Conservation (phyloP, 306 rosid species). For the Pachyrhizus erosus region DNA sequence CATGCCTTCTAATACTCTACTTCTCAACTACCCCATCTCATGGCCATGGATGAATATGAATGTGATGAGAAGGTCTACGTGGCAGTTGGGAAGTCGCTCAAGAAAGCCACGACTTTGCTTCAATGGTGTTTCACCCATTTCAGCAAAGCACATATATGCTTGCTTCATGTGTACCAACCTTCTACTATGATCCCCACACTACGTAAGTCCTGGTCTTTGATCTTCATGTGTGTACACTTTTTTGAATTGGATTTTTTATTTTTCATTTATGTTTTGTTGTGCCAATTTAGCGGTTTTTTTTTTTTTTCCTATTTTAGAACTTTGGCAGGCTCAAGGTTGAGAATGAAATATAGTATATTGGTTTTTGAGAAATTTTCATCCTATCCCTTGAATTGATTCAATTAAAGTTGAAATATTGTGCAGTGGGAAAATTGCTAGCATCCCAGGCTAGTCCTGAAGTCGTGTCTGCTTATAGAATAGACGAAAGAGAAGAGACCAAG, state of each 20-base stretch:
- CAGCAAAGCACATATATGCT: conserved; percentile 47
- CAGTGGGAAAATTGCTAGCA: conserved; percentile 87
- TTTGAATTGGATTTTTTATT: not conserved
- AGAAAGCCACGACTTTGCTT: conserved; percentile 62
- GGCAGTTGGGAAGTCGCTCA: conserved; percentile 71
- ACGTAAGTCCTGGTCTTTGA: conserved; percentile 45
- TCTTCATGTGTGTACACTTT: not conserved
- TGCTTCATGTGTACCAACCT: conserved; percentile 78
- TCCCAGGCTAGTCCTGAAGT: conserved; percentile 66
- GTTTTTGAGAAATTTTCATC: not conserved
- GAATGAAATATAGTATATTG: not conserved
- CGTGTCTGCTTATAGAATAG: conserved; percentile 64
- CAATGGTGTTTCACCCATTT: conserved; percentile 65
- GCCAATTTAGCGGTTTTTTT: conserved; percentile 2
- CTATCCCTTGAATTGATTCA: conserved; percentile 24
- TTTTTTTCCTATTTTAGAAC: not conserved
- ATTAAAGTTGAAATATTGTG: conserved; percentile 39
- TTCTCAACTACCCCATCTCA: not conserved
- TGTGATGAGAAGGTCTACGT: conserved; percentile 56
- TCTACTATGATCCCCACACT: conserved; percentile 73
- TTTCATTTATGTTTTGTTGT: not conserved
- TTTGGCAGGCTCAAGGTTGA: not conserved
- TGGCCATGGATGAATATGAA: conserved; percentile 43
- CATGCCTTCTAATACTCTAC: not conserved
- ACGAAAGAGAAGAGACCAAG: conserved; percentile 59